Percentiles rank a stretch among this genome's conserved stretches.
Conservation (phyloP, 2,329 filamentous ascomycete genomes). For the Aurifilum marmelostoma region DNA sequence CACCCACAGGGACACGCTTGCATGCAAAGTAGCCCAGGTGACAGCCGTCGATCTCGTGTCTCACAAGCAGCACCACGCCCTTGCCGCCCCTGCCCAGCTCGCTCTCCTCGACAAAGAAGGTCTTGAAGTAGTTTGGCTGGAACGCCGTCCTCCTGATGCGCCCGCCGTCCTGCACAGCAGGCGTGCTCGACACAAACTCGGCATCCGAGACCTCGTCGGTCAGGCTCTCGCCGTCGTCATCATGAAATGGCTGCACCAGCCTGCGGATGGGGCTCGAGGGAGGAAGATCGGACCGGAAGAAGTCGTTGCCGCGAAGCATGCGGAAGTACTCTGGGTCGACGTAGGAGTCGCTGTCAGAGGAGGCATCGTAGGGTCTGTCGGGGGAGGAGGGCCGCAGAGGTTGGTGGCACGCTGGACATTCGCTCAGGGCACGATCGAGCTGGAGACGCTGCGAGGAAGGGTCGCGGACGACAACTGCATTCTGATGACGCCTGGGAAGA, state of each 20-base stretch:
- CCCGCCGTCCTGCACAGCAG: constrained; percentile 55
- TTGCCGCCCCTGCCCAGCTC: constrained; percentile 90
- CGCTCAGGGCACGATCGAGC: constrained; percentile 68
- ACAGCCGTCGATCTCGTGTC: constrained; percentile 88
- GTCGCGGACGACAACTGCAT: constrained; percentile 91
- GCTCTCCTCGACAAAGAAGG: constrained; percentile 87
- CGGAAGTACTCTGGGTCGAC: constrained; percentile 94
- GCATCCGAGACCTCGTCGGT: constrained; percentile 38
- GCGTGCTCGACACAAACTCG: constrained; percentile 59
- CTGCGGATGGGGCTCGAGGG: constrained; percentile 59
- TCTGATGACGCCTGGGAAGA: constrained; percentile 76
- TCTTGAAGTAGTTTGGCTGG: constrained; percentile 88
- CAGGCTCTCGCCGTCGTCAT: constrained; percentile 34
- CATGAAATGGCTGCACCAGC: constrained; percentile 50
- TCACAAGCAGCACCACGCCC: constrained; percentile 91
- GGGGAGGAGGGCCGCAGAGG: constrained; percentile 59
- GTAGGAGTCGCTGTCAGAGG: constrained; percentile 63
- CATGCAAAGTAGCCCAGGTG: constrained; percentile 90
- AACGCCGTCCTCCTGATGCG: constrained; percentile 87
- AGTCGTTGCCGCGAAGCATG: constrained; percentile 70
- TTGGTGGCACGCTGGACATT: constrained; percentile 91
- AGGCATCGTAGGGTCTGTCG: constrained; percentile 53
- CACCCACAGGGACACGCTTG: constrained; percentile 93
- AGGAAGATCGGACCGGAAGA: constrained; percentile 48
- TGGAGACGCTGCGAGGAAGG: constrained; percentile 82